Base-by-base conservation (phyloP, 257 asterid genomes). In the Nicotiana attenuata region DNA sequence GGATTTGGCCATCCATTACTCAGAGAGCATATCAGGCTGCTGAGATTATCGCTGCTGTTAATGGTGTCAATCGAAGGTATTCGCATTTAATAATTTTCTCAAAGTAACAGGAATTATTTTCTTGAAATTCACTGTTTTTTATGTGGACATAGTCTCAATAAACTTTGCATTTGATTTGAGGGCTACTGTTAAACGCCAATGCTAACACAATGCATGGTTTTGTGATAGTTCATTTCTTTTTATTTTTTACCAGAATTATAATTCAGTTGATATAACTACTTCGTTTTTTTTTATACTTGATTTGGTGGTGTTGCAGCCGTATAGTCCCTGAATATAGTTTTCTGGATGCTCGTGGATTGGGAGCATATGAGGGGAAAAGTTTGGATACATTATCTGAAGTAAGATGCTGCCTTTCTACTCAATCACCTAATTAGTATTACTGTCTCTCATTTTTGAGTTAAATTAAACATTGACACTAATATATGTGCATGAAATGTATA, bases 1-100 rank as follows among this genome's bases (percentile, higher is more conserved):
- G 99, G 99, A 91, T 95, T 87, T 95, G 99, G 98, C 99, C 99
- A 81, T 95, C 98, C 22, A 95, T 95, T 53, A 93, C 99, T 78
- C 99, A 93, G 88, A 93, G 97, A 73, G 93, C 99, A 85, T 95
- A 93, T 85, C 99, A 95, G 80, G 93, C 98, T 89, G 99, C 99
- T 75, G 99, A 95, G 93, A 90, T 93, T 59, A 95, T 95, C 67
- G 98, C 93, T 82, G 94, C 98, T 68, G 91, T 91, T 76, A 92
- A 91, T 81, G 97, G 93, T 7, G 78, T 95, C 81, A 77, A 31
- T 60, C 82, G 99, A 89, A 95, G 97, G 99, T 93, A 82, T 20
- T 0, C 2, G 16, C 56, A 7, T 0, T 41, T 0, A 5, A 20
- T 7, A 16, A 14, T 29, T 73, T 4, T 20, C 45, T n/a, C 53